Percentiles rank a stretch among this genome's conserved stretches.
Conservation (phyloP, 2,329 filamentous ascomycete genomes). For the Fusarium illudens region DNA sequence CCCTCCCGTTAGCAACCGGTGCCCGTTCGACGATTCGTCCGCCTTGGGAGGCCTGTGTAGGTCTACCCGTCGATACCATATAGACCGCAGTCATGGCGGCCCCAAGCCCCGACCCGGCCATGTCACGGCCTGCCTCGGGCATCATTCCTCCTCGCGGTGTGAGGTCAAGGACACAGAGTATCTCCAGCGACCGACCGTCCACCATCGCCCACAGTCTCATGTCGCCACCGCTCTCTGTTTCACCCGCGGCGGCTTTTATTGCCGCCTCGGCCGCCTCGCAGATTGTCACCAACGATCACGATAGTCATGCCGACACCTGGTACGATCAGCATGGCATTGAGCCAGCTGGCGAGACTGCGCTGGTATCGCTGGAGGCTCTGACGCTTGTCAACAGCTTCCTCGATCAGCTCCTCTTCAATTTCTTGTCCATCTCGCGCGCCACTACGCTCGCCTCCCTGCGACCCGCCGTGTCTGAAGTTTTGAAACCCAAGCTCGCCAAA, state of each 20-base stretch:
- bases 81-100: conserved; percentile 42
- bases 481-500: conserved; percentile 88
- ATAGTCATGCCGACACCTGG: conserved; percentile 74
- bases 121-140: conserved; percentile 49
- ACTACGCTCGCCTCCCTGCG: conserved; percentile 79
- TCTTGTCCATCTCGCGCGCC: conserved; percentile 81
- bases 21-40: conserved; percentile 24
- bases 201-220: conserved; percentile 65
- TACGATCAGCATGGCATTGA: conserved; percentile 74
- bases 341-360: conserved; percentile 71
- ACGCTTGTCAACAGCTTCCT: conserved; percentile 89
- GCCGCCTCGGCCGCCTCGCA: conserved; percentile 88
- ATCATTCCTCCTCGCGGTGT: conserved; percentile 47
- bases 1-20: conserved; percentile 22
- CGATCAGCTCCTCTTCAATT: conserved; percentile 90
- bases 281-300: conserved; percentile 88
- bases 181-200: conserved; percentile 76
- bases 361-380: conserved; percentile 78
- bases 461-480: conserved; percentile 83
- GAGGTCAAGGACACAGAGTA: conserved; percentile 66
- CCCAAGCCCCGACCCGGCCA: conserved; percentile 36
- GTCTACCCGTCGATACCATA: conserved; percentile 36
- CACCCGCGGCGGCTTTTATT: conserved; percentile 86
- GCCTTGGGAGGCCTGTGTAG: conserved; percentile 31
- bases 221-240: conserved; percentile 73